These are phyloP conservation scores for Trichoderma orchidacearum DNA, from an alignment of 495 filamentous ascomycete species.

Conservation along the genomic window DNA sequence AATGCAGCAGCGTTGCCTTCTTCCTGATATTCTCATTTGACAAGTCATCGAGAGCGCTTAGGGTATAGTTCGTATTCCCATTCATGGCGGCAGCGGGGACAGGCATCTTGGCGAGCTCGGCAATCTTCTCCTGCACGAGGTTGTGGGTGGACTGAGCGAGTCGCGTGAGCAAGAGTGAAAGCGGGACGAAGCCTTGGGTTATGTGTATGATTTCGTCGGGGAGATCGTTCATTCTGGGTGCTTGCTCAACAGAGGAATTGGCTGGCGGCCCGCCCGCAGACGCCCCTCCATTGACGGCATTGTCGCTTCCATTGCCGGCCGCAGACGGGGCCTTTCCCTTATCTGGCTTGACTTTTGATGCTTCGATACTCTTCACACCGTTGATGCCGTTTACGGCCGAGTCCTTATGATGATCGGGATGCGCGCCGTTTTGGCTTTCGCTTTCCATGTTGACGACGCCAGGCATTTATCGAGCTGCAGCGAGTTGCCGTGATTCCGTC, in stretches of 20 bases:
- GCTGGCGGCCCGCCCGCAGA: not conserved
- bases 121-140: constrained; percentile 56
- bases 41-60: constrained; percentile 32
- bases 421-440: constrained; percentile 27
- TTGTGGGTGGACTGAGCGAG: constrained; percentile 73
- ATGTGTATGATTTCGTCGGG: constrained; percentile 73
- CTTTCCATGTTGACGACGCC: constrained; percentile 38
- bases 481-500: not conserved
- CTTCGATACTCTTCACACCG: constrained; percentile 8
- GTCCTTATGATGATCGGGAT: constrained; percentile 37
- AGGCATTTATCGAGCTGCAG: constrained; percentile 17
- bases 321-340: constrained; percentile 9
- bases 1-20: constrained; percentile 63
- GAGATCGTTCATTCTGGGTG: constrained; percentile 31
- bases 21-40: constrained; percentile 59
- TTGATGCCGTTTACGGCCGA: constrained; percentile 24
- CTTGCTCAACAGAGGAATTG: constrained; percentile 5
- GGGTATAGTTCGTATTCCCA: constrained; percentile 29
- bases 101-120: constrained; percentile 51
- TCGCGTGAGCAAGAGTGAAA: constrained; percentile 56
- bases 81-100: constrained; percentile 29
- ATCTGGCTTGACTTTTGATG: constrained; percentile 4
- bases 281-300: constrained; percentile 3
- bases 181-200: constrained; percentile 56
- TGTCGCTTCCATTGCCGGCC: not conserved